These are phyloP conservation scores for Phytophthora constricta DNA, from an alignment of 352 stramenopile genomes.

Conservation along the genomic window DNA sequence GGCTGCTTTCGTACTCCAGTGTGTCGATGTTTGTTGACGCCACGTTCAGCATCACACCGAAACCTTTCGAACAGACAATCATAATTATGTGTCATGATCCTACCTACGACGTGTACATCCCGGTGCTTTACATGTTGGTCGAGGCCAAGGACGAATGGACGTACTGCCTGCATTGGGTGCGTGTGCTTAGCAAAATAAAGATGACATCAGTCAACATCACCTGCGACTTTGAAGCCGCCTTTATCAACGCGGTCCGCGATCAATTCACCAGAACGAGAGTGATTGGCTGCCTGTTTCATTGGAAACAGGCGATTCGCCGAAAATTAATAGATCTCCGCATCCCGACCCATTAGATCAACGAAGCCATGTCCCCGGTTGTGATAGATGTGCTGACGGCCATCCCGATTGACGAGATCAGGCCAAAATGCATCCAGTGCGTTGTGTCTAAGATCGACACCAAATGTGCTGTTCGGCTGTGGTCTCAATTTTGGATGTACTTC, in stretches of 20 bases:
- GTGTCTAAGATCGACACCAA: neutral
- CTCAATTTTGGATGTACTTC: constrained; percentile 3
- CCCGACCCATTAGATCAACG: constrained; percentile 4
- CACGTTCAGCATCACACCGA: constrained; percentile 5
- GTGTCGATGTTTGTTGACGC: constrained; percentile 2
- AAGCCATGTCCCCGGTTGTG: neutral
- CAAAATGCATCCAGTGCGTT: constrained; percentile 8
- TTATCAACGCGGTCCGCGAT: neutral
- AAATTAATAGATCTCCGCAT: constrained; percentile 5
- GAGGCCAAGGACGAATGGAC: constrained; percentile 17
- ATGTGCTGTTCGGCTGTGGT: neutral
- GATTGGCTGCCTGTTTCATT: constrained; percentile 17
- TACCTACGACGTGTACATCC: constrained; percentile 9
- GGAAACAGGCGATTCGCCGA: constrained; percentile 7
- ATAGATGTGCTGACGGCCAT: constrained; percentile 14
- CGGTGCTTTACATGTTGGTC: neutral
- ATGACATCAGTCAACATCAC: constrained; percentile 9
- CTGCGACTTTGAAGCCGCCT: constrained; percentile 1
- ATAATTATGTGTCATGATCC: constrained; percentile 3
- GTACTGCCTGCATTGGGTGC: neutral
- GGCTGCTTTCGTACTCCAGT: neutral
- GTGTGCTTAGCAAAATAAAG: constrained; percentile 11
- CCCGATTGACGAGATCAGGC: constrained; percentile 3
- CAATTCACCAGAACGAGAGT: neutral
- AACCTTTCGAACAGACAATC: neutral